Evolutionary conservation across 306 rosid species (phyloP).

Genomic region (Cotoneaster glaucophyllus): DNA sequence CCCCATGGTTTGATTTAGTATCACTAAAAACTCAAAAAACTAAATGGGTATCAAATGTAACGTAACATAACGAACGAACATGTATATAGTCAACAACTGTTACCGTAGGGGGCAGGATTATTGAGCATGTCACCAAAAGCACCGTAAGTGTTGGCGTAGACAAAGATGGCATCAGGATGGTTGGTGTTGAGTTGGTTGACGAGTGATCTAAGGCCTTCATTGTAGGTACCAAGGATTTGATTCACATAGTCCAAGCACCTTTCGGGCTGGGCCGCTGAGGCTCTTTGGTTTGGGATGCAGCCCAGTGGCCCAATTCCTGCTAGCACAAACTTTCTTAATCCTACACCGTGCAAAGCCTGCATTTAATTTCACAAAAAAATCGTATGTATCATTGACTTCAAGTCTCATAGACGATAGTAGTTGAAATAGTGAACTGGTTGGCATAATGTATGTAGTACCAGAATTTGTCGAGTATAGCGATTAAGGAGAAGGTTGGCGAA

Average conservation of each 20-base stretch:
- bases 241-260: constrained; percentile 62
- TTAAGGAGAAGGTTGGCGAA: constrained; percentile 64
- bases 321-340: constrained; percentile 57
- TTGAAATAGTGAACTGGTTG: background rate
- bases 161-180: constrained; percentile 40
- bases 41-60: no score
- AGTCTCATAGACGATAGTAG: background rate
- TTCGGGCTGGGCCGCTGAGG: constrained; percentile 32
- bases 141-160: constrained; percentile 48
- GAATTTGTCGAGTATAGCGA: constrained; percentile 36
- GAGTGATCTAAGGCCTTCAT: constrained; percentile 52
- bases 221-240: constrained; percentile 53
- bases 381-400: background rate
- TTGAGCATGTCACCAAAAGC: constrained; percentile 66
- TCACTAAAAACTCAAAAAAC: no score
- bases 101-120: constrained; percentile 54
- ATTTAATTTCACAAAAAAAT: background rate
- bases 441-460: constrained; percentile 10
- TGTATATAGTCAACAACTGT: no score
- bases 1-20: no score
- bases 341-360: constrained; percentile 45
- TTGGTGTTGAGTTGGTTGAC: constrained; percentile 43
- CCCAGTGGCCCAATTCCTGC: constrained; percentile 76
- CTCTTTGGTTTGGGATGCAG: constrained; percentile 72
- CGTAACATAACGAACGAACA: no score